Conservation (phyloP, 75 land plant genomes). For the Pinus taeda region DNA sequence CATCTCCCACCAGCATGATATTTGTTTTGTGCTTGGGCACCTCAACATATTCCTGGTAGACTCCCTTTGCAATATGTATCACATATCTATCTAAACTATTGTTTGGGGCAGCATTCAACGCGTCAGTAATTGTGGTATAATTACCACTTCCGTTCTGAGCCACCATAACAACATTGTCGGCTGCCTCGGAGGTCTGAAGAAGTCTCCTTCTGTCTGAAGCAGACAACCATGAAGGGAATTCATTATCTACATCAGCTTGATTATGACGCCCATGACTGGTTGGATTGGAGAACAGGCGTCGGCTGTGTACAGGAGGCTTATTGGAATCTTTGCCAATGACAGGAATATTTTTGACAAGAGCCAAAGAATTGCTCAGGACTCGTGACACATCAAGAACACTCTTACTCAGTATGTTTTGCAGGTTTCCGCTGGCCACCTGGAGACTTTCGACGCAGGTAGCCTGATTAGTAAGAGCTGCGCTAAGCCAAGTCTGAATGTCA, state of each 20-base stretch:
- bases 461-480: too few relatives aligned
- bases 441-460: too few relatives aligned
- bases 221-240: constrained; percentile 56
- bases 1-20: constrained; percentile 25
- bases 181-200: background rate
- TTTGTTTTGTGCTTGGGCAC: constrained; percentile 12
- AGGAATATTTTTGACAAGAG: constrained; percentile 3
- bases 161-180: constrained; percentile 38
- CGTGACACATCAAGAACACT: too few relatives aligned
- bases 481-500: too few relatives aligned
- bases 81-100: constrained; percentile 16
- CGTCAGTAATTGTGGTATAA: constrained; percentile 34
- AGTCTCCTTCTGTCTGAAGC: constrained; percentile 18
- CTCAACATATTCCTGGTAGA: constrained; percentile 18
- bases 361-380: too few relatives aligned
- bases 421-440: too few relatives aligned
- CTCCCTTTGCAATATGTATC: constrained; percentile 29
- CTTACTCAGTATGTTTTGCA: too few relatives aligned
- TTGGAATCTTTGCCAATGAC: constrained; percentile 11
- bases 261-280: too few relatives aligned
- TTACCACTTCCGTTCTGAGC: constrained; percentile 60
- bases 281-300: constrained; percentile 1
- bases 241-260: background rate
- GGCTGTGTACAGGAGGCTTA: constrained; percentile 1
- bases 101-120: constrained; percentile 48